Evolutionary conservation across 2,329 filamentous ascomycete genomes (phyloP), one percentile per base, ranked within the genome.

Genomic region (Lachnellula willkommii): DNA sequence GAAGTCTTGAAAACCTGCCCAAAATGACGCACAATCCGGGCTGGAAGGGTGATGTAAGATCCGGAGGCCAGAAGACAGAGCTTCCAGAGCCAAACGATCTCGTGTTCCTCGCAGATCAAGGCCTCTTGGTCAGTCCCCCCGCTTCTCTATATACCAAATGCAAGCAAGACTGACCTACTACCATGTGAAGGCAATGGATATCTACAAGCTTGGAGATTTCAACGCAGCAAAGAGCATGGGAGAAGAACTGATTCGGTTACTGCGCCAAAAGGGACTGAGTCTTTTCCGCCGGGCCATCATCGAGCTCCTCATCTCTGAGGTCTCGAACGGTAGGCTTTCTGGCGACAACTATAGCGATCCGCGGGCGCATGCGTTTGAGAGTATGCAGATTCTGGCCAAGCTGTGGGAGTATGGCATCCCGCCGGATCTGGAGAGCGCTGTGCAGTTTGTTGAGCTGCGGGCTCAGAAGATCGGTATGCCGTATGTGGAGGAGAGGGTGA

Each of bases 61-160:
- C 42, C 5, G 42, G 11, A 24, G 42, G 11, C 24, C 15, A 22
- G 20, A 45, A 45, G 20, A 20, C 42, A 5, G n/a, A 45, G 20
- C 50, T 43, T 24, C 50, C 50, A 15, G 50, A 52, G 39, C 50
- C 50, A 4, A 52, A 52, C 35, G 50, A 52, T 17, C 24, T 52
- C 5, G 50, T 52, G 2, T 52, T 52, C 17, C 40, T 52, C 39
- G 37, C 50, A 32, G 50, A 52, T 22, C 37, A 52, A n/a, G 28
- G 50, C 22, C 26, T 52, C 26, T 39, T 37, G 7, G 50, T 52
- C 24, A 52, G 50, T 43, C 28, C 28, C 26, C 9, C 9, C 28
- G 28, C 28, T 32, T 3, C 28, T 24, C 11, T n/a, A 11, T 20
- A 9, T 35, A 4, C 11, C 20, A 9, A 20, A 37, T 17, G n/a